Base-by-base conservation (phyloP, 2,329 filamentous ascomycete species). In the Aspergillus alliaceus region DNA sequence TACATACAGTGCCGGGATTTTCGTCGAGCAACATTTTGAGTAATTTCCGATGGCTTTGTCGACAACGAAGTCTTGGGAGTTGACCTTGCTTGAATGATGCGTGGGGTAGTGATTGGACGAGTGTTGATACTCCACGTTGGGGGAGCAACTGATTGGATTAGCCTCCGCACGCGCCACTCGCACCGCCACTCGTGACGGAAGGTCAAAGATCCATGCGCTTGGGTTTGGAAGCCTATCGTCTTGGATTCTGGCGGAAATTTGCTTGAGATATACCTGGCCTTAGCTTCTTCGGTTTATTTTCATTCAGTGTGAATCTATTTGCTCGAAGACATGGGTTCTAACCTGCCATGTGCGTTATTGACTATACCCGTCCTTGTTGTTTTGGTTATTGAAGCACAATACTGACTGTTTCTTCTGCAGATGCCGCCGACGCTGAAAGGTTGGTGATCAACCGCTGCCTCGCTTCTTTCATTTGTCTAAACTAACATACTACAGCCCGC, bases 361-460 rank as follows among this genome's bases (percentile, higher is more conserved):
- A 32, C 50, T n/a, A 25, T 25, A 46, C 27, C 18, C 39, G 5
- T 25, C 31, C 7, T 18, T 47, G 27, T 47, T 47, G 22, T 29
- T 47, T 31, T 29, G 44, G 44, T 47, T 29, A 31, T 15, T 47
- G 25, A 46, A 29, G 9, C 20, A 22, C 8, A 7, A 27, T 14
- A 20, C 48, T 12, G 51, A 53, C 64, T 65, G 47, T 54, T 51
- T 44, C 51, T 51, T 25, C 32, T 18, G 24, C 78, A 98, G 95
- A 98, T 82, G 95, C 95, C 71, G 92, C 96, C 66, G 95, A 99
- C 79, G 95, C 95, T 69, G 95, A 99, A 82, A 96, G 90, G 90
- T 93, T 70, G 65, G 80, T 75, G 59, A 24, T 27, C 48, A 27
- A 29, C 15, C 24, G 27, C 31, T n/a, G 25, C n/a, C 14, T 35